phyloP scores from a whole-genome alignment of 306 rosid genomes.

The Mucuna pruriens region DNA sequence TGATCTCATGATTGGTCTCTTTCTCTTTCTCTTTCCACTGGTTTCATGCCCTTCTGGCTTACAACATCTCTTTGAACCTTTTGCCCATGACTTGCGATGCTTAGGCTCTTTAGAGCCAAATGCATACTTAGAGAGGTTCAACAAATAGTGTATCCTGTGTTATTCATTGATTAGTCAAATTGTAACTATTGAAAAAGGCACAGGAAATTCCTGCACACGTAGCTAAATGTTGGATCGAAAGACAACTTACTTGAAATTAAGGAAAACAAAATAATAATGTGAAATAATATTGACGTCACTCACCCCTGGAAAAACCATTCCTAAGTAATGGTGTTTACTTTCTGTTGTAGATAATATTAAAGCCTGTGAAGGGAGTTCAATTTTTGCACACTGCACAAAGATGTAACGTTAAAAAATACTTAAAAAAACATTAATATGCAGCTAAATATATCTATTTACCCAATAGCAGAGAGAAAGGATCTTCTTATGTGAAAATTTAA shows the following conservation, averaged over 20 bases:
- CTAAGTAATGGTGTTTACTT: not conserved
- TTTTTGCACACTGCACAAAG: not conserved
- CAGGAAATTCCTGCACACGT: not conserved
- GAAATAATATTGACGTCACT: not conserved
- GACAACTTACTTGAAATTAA: not conserved
- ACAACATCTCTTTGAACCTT: not conserved
- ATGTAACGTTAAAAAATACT: not conserved
- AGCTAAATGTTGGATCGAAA: not conserved
- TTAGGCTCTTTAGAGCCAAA: not conserved
- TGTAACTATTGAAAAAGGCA: not conserved
- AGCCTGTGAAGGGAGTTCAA: not conserved
- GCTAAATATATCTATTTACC: no score
- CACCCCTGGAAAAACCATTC: not conserved
- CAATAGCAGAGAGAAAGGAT: not conserved
- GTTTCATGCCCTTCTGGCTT: not conserved
- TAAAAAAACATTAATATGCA: no score
- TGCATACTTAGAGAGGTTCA: not conserved
- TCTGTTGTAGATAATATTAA: not conserved
- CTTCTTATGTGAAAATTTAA: not conserved
- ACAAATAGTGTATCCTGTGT: not conserved
- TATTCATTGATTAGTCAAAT: slow-evolving; percentile 16
- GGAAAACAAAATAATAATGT: not conserved
- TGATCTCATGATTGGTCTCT: not conserved
- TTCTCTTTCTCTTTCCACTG: not conserved
- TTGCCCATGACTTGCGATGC: not conserved